A percentile compares a stretch with the other conserved stretches of the same genome.
These are phyloP conservation scores for Kondoa malvinella DNA, from an alignment of 768 basidiomycete genomes.

Conservation along the genomic window DNA sequence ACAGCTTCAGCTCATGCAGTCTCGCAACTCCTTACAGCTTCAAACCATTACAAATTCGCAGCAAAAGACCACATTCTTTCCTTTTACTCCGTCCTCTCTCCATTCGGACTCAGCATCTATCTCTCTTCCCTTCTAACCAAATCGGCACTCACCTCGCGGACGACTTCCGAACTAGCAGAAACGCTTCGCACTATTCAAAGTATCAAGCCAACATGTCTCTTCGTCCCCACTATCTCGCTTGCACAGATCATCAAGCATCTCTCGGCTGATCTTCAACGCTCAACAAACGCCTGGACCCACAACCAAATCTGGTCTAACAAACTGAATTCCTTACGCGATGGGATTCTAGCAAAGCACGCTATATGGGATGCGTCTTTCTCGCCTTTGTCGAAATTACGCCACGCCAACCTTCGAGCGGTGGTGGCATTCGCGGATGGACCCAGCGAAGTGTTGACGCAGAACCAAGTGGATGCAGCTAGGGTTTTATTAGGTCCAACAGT, in stretches of 20 bases:
- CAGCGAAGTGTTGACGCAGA: not conserved
- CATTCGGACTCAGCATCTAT: not conserved
- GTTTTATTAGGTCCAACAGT: not conserved
- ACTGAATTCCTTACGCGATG: not conserved
- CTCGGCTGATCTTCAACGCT: not conserved
- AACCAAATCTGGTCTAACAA: not conserved
- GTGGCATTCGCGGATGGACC: not conserved
- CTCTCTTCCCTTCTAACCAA: not conserved
- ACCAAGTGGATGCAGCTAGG: not conserved
- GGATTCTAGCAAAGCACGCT: not conserved
- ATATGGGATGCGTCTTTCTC: not conserved
- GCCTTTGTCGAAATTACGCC: not conserved
- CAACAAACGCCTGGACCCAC: not conserved
- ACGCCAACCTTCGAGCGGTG: not conserved
- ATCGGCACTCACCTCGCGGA: not conserved
- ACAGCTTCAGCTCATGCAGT: not conserved
- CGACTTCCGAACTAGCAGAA: not conserved
- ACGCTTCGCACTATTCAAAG: not conserved
- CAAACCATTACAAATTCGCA: not conserved
- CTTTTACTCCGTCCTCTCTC: not conserved
- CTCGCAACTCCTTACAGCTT: not conserved
- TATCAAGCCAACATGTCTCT: not conserved
- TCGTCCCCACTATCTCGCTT: not conserved
- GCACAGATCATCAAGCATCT: not conserved
- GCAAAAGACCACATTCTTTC: not conserved